These are phyloP conservation scores for Babesia bigemina DNA, from an alignment of 169 alveolate genomes.

Conservation along the genomic window DNA sequence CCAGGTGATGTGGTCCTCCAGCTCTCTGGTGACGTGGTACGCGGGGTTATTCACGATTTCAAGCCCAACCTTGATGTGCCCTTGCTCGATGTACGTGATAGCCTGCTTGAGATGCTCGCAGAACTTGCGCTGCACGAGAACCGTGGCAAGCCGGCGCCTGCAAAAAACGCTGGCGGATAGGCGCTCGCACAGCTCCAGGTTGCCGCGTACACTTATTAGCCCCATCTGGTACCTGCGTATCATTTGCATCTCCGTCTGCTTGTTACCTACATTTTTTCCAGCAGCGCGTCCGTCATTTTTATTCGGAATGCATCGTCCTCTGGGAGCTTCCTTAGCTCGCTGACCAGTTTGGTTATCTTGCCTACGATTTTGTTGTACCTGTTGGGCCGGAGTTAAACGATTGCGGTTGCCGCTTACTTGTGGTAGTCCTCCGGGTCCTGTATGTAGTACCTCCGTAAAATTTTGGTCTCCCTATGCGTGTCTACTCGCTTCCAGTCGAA, in stretches of 20 bases:
- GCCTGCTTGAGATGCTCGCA: constrained; percentile 93
- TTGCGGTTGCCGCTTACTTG: constrained; percentile 62
- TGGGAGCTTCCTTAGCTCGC: constrained; percentile 89
- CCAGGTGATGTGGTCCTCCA: constrained; percentile 98
- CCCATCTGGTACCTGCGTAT: constrained; percentile 89
- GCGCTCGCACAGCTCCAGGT: constrained; percentile 89
- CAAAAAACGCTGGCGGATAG: constrained; percentile 95
- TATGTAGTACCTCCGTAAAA: constrained; percentile 92
- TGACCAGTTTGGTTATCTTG: constrained; percentile 87
- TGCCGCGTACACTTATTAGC: constrained; percentile 85
- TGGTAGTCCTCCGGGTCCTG: constrained; percentile 96
- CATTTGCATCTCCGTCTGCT: neutral
- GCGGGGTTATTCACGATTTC: constrained; percentile 95
- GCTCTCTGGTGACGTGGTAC: constrained; percentile 90
- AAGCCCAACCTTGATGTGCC: constrained; percentile 94
- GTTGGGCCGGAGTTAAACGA: neutral
- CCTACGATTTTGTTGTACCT: constrained; percentile 96
- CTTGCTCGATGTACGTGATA: constrained; percentile 94
- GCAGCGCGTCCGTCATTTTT: constrained; percentile 90
- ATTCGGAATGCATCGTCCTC: constrained; percentile 91
- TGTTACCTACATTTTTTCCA: constrained; percentile 87
- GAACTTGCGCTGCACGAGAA: constrained; percentile 90
- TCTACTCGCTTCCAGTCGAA: constrained; percentile 93
- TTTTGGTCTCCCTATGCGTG: constrained; percentile 88
- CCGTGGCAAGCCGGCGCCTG: constrained; percentile 95